Conservation (phyloP, 768 basidiomycete species). For the Hygrophorus pudorinus region DNA sequence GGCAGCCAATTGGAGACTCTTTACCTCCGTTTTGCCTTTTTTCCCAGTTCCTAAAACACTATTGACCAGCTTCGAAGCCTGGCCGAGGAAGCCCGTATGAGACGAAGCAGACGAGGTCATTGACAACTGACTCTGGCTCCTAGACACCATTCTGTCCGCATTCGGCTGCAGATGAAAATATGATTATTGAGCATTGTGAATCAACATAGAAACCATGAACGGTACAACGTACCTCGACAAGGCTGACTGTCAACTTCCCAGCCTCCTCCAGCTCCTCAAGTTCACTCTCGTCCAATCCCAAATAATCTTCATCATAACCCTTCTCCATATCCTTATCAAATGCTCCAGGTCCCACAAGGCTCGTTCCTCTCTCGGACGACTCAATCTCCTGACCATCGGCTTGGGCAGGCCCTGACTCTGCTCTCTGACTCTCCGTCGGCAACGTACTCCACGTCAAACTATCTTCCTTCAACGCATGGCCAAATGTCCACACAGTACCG, state of each 20-base stretch:
- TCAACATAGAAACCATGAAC: neutral
- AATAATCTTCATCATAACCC: constrained; percentile 24
- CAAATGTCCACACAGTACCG: constrained; percentile 54
- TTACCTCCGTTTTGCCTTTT: constrained; percentile 68
- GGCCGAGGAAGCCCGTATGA: constrained; percentile 54
- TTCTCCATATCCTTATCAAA: constrained; percentile 28
- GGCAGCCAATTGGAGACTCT: constrained; percentile 75
- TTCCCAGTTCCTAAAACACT: constrained; percentile 60
- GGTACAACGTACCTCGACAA: constrained; percentile 32
- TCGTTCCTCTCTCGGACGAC: constrained; percentile 9
- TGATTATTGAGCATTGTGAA: constrained; percentile 4
- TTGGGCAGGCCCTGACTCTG: constrained; percentile 18
- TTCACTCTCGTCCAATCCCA: constrained; percentile 21
- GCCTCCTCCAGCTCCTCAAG: constrained; percentile 34
- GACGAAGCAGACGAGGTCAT: constrained; percentile 37
- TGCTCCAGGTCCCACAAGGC: constrained; percentile 17
- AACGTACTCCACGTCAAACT: constrained; percentile 69
- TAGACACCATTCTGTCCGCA: constrained; percentile 7
- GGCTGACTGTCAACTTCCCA: constrained; percentile 26
- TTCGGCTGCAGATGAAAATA: constrained; percentile 2
- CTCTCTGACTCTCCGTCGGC: constrained; percentile 43
- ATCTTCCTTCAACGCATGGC: constrained; percentile 45
- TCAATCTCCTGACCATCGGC: constrained; percentile 7
- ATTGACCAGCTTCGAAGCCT: constrained; percentile 59
- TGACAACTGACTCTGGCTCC: constrained; percentile 48